These are phyloP conservation scores for Actinomucor elegans DNA, from an alignment of 371 early-diverging fungal species.

Conservation along the genomic window DNA sequence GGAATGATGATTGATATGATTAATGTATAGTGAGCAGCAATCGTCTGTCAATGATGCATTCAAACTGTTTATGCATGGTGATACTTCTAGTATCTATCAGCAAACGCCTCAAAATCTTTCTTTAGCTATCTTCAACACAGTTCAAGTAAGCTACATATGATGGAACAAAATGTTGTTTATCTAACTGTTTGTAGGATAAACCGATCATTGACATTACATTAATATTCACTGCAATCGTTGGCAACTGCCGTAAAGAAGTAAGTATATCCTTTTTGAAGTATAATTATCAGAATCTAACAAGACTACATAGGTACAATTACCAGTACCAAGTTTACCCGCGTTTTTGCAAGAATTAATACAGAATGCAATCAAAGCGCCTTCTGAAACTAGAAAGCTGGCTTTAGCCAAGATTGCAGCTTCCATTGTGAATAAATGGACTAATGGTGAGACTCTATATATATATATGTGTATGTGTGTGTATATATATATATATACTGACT, in stretches of 20 bases:
- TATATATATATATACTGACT: too few relatives aligned
- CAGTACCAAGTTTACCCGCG: constrained; percentile 32
- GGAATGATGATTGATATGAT: neutral
- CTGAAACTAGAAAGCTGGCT: constrained; percentile 27
- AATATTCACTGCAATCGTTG: constrained; percentile 35
- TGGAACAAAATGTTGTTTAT: too few relatives aligned
- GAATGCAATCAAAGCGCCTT: constrained; percentile 32
- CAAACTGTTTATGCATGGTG: constrained; percentile 12
- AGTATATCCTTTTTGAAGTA: neutral
- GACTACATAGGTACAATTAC: constrained; percentile 45
- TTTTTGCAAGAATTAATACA: constrained; percentile 43
- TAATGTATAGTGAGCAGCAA: constrained; percentile 11
- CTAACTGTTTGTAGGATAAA: too few relatives aligned
- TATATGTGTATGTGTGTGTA: too few relatives aligned
- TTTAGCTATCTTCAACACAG: too few relatives aligned
- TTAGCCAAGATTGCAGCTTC: constrained; percentile 47
- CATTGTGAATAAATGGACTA: constrained; percentile 50
- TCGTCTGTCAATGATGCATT: constrained; percentile 2
- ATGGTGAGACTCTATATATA: constrained; percentile 41
- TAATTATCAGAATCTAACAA: too few relatives aligned
- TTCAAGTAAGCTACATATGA: too few relatives aligned
- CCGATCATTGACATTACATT: constrained; percentile 21
- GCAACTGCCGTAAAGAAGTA: constrained; percentile 37
- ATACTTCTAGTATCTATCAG: too few relatives aligned
- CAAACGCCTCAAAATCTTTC: too few relatives aligned